Conservation (phyloP, 2,329 filamentous ascomycete species). For the Penicillium brasilianum region DNA sequence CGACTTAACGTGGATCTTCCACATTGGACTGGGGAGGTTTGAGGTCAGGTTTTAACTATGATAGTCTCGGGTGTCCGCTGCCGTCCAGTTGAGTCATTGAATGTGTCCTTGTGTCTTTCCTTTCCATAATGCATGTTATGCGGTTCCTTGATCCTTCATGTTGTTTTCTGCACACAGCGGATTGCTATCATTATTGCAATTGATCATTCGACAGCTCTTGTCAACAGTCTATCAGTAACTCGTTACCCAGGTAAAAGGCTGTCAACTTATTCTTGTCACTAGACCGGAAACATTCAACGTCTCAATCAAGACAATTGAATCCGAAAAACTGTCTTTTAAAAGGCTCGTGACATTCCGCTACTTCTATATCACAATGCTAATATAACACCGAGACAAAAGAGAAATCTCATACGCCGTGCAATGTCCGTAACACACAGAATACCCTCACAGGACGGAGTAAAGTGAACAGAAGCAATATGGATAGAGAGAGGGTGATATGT, state of each 20-base stretch:
- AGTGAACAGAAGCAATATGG: neutral
- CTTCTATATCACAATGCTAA: slow-evolving; percentile 10
- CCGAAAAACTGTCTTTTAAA: neutral
- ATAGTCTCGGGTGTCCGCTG: neutral
- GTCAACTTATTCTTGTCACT: neutral
- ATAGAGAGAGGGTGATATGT: neutral
- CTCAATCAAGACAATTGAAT: neutral
- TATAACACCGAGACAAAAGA: neutral
- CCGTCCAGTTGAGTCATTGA: neutral
- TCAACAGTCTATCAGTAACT: neutral
- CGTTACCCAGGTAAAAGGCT: neutral
- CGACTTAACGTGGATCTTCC: neutral
- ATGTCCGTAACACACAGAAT: neutral
- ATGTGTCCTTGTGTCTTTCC: neutral
- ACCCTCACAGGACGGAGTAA: neutral
- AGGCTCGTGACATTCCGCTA: slow-evolving; percentile 9
- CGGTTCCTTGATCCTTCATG: neutral
- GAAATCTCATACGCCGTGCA: slow-evolving; percentile 18
- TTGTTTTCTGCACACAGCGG: neutral
- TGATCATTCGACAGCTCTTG: neutral
- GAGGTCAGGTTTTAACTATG: neutral
- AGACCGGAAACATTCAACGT: neutral
- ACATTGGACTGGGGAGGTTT: neutral
- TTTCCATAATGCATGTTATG: neutral
- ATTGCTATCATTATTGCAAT: neutral